Conservation (phyloP, 805 yeast genomes). For the Cyberlindnera petersonii region DNA sequence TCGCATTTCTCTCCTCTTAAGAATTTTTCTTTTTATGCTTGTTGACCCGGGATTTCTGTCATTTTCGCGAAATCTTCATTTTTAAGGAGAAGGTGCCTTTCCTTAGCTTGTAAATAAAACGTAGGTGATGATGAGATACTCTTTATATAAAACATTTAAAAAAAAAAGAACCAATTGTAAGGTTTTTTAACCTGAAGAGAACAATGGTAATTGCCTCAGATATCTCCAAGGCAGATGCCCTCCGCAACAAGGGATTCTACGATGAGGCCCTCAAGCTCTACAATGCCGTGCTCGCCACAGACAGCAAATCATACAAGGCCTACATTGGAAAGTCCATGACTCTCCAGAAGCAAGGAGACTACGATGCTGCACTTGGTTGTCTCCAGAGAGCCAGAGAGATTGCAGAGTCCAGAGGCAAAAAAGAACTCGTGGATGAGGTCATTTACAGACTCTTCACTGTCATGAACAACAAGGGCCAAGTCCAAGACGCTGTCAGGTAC, state of each 20-base stretch:
- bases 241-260: constrained; percentile 39
- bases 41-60: background rate
- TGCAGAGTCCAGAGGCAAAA: constrained; percentile 40
- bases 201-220: constrained; percentile 9
- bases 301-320: constrained; percentile 43
- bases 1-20: background rate
- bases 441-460: constrained; percentile 42
- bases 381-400: constrained; percentile 39
- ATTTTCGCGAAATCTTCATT: too few relatives aligned
- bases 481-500: constrained; percentile 36
- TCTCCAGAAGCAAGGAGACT: constrained; percentile 38
- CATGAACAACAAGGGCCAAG: constrained; percentile 37
- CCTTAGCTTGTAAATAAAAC: too few relatives aligned
- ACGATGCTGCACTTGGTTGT: constrained; percentile 40
- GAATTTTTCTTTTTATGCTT: background rate
- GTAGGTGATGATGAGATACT: too few relatives aligned
- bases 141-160: too few relatives aligned
- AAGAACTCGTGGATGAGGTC: constrained; percentile 42
- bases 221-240: constrained; percentile 17
- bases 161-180: background rate
- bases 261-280: constrained; percentile 39
- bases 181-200: background rate
- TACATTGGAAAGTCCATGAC: constrained; percentile 42
- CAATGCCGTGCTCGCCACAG: constrained; percentile 37
- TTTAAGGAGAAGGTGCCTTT: too few relatives aligned